Evolutionary conservation across 371 early-diverging fungal species (phyloP).

Genomic region (Chytridiales sp.): DNA sequence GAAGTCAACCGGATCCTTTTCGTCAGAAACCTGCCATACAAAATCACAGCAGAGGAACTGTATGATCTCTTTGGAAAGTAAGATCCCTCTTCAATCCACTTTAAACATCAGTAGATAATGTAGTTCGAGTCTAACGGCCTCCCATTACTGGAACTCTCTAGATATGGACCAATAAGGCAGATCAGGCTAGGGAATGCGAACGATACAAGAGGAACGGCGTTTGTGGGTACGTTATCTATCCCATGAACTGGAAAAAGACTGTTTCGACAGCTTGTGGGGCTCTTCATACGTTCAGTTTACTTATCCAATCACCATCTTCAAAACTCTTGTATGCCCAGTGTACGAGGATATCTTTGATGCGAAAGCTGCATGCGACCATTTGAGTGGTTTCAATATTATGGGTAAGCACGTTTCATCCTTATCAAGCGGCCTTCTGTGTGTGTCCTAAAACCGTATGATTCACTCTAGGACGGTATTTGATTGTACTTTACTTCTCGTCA

Average conservation of each 20-base stretch:
- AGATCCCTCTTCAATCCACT: neutral
- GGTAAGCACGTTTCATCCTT: constrained; percentile 31
- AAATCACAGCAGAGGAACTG: constrained; percentile 92
- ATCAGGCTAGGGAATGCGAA: constrained; percentile 84
- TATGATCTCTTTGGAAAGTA: constrained; percentile 96
- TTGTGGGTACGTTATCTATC: constrained; percentile 62
- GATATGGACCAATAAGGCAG: constrained; percentile 90
- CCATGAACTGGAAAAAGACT: neutral
- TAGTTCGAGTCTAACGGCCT: constrained; percentile 1
- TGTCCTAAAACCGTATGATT: neutral
- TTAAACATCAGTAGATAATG: neutral
- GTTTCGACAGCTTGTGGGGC: neutral
- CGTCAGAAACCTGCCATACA: constrained; percentile 92
- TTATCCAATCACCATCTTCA: constrained; percentile 2
- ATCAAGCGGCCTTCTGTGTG: neutral
- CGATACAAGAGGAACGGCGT: constrained; percentile 92
- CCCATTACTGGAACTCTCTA: constrained; percentile 16
- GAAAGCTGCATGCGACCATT: constrained; percentile 92
- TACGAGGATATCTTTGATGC: constrained; percentile 98
- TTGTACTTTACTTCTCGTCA: constrained; percentile 83
- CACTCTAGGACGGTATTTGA: constrained; percentile 74
- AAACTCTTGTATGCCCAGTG: constrained; percentile 26
- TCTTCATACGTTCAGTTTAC: neutral
- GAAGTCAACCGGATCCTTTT: constrained; percentile 91
- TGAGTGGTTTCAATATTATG: constrained; percentile 93